Evolutionary conservation across 2,329 filamentous ascomycete species (phyloP), one percentile per base, ranked within the genome.

Genomic region (Fusarium burgessii): DNA sequence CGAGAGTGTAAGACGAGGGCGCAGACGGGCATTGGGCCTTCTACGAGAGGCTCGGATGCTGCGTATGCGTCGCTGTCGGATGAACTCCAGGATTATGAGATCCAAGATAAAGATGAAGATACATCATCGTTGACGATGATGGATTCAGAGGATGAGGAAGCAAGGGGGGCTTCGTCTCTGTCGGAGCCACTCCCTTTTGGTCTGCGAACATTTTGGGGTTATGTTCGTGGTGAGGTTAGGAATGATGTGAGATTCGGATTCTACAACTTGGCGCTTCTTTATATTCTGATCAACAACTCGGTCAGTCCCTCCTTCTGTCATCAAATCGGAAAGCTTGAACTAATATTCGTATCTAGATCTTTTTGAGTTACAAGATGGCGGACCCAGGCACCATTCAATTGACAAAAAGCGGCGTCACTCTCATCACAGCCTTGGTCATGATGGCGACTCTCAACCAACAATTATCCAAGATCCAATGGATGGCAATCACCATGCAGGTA

Each of bases 401-500:
- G 0, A 55, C 51, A 9, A 55, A 45, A 4, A 55, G 51, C 27
- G 51, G 51, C 4, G 51, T 55, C 9, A 55, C 51, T 0, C 51
- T 55, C 27, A 55, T 55, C 27, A 55, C 51, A 4, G 51, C 51
- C 3, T n/a, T 55, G 38, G 51, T 55, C 27, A 55, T 33, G 51
- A 55, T 55, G 7, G 51, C 38, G 3, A 55, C 51, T 12, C 51
- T 55, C n/a, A 45, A 45, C 5, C 51, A 55, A 13, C 38, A 55
- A 29, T 40, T 55, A 27, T 55, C 51, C 15, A 55, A 55, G 27
- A 55, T 40, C 1, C 51, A 55, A 45, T 55, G 51, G 51, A 55
- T 55, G 38, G 51, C 51, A 15, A 55, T 55, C n/a, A 14, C 51
- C 4, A 45, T 55, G 51, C 51, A 55, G 35, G 49, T 52, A 40